Percentiles rank a stretch among this genome's conserved stretches.
phyloP scores from a whole-genome alignment of 176 grass and related monocot species.

The Paspalum vaginatum region DNA sequence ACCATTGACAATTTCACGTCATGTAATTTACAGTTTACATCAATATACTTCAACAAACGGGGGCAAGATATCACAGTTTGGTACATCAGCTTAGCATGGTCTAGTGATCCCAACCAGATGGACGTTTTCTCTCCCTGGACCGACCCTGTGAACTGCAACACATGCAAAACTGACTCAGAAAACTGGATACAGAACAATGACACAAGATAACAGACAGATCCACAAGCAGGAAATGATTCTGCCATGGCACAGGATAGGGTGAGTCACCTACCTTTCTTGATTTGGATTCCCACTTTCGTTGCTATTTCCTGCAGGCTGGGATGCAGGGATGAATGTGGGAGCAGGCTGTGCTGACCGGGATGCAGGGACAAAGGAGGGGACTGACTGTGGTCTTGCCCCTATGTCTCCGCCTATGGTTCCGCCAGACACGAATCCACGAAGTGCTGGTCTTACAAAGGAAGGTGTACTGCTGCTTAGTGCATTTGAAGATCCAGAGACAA shows the following conservation, averaged over 20 bases:
- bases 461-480: conserved; percentile 41
- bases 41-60: background rate
- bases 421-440: conserved; percentile 91
- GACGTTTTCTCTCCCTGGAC: conserved; percentile 75
- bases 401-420: conserved; percentile 78
- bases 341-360: conserved; percentile 11
- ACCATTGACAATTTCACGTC: conserved; percentile 45
- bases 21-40: conserved; percentile 54
- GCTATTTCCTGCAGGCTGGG: conserved; percentile 44
- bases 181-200: background rate
- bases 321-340: conserved; percentile 45
- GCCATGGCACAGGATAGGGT: background rate
- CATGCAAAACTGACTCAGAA: conserved; percentile 38
- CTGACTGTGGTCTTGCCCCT: conserved; percentile 15
- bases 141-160: conserved; percentile 72
- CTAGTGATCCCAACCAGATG: conserved; percentile 92
- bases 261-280: conserved; percentile 62
- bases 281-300: conserved; percentile 56
- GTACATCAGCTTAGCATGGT: conserved; percentile 20
- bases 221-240: background rate
- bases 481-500: conserved; percentile 77
- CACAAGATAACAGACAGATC: conserved; percentile 21
- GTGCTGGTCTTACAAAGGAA: conserved; percentile 55
- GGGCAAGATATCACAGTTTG: conserved; percentile 18
- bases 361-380: conserved; percentile 21